These are phyloP conservation scores for Neoboletus brunneissimus DNA, from an alignment of 768 basidiomycete species.

Conservation along the genomic window DNA sequence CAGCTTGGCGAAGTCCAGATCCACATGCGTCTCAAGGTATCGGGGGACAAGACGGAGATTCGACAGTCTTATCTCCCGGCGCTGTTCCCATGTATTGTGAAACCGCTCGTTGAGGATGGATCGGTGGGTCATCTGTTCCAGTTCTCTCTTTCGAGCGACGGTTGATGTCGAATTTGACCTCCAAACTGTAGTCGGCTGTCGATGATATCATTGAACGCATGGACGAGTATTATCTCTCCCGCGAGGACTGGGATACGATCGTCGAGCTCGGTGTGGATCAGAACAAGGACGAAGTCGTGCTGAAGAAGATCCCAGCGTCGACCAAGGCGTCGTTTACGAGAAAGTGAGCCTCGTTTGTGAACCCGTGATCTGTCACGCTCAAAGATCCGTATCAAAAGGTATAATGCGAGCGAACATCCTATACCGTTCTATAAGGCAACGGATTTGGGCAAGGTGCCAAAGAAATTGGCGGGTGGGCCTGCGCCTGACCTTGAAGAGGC, in stretches of 20 bases:
- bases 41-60: conserved; percentile 87
- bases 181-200: conserved; percentile 46
- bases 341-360: conserved; percentile 51
- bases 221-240: conserved; percentile 92
- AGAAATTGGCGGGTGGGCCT: conserved; percentile 73
- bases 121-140: conserved; percentile 50
- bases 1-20: conserved; percentile 89
- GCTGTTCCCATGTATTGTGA: conserved; percentile 76
- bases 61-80: conserved; percentile 89
- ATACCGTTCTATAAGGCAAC: conserved; percentile 91
- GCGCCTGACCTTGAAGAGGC: conserved; percentile 92
- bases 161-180: not conserved
- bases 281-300: conserved; percentile 65
- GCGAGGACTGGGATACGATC: conserved; percentile 96
- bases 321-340: conserved; percentile 84
- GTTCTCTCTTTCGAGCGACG: not conserved
- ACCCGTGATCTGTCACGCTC: too few relatives aligned
- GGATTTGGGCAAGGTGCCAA: conserved; percentile 74
- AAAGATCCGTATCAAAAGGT: conserved; percentile 47
- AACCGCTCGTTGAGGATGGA: conserved; percentile 72
- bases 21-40: conserved; percentile 91
- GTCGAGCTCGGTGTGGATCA: conserved; percentile 90
- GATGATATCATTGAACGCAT: conserved; percentile 81
- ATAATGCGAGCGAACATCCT: conserved; percentile 87
- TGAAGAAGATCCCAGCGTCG: conserved; percentile 80